A percentile compares a stretch with the other conserved stretches of the same genome.
Evolutionary conservation across 2,329 filamentous ascomycete species (phyloP).

Genomic region (Ophiobolus disseminans): DNA sequence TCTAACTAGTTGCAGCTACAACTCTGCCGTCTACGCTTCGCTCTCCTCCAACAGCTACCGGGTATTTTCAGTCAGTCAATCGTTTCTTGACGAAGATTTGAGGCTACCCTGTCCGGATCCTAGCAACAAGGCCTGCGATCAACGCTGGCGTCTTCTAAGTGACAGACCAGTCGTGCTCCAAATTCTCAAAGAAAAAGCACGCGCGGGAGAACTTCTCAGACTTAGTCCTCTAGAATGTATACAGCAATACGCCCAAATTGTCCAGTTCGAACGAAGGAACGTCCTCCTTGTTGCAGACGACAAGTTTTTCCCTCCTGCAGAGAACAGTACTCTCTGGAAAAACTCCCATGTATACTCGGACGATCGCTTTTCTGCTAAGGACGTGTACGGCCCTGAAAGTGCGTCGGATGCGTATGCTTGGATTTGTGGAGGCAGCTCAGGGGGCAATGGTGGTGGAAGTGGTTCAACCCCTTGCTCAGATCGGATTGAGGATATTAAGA

Average conservation of each 20-base stretch:
- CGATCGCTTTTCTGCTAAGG: not conserved
- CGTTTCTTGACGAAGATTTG: conserved; percentile 11
- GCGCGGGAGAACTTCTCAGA: too few relatives aligned
- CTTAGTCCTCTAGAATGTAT: too few relatives aligned
- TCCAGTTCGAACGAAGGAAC: too few relatives aligned
- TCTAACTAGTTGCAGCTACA: conserved; percentile 12
- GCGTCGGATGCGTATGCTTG: conserved; percentile 8
- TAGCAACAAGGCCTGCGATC: too few relatives aligned
- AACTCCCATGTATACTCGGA: conserved; percentile 14
- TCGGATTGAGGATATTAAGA: not conserved
- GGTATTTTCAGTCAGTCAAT: conserved; percentile 16
- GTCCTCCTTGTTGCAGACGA: too few relatives aligned
- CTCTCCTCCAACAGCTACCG: conserved; percentile 21
- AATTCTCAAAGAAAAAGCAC: too few relatives aligned
- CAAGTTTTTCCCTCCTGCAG: too few relatives aligned
- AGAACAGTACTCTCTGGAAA: not conserved
- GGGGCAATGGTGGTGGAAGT: too few relatives aligned
- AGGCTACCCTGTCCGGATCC: too few relatives aligned
- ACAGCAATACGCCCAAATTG: too few relatives aligned
- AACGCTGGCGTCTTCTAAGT: too few relatives aligned
- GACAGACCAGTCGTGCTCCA: too few relatives aligned
- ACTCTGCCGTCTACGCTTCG: conserved; percentile 31
- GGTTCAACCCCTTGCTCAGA: conserved; percentile 5
- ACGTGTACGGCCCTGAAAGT: not conserved
- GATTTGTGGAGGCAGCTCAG: conserved; percentile 10